A percentile compares a stretch with the other conserved stretches of the same genome.
Conservation (phyloP, 768 basidiomycete species). For the Tylopilus felleus region DNA sequence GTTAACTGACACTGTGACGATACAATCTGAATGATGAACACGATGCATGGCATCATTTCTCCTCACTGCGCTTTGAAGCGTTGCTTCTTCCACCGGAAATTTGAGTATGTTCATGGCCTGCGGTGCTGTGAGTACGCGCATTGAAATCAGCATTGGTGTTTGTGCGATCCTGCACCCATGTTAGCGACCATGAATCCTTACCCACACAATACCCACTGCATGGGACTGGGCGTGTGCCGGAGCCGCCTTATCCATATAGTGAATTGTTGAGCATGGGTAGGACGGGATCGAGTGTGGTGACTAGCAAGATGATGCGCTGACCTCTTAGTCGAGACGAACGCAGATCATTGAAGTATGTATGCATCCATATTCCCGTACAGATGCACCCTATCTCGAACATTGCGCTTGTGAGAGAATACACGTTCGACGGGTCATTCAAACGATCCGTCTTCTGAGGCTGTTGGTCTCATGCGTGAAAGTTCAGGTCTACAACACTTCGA, state of each 20-base stretch:
- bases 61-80: background rate
- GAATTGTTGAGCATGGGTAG: conserved; percentile 1
- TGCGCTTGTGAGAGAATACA: background rate
- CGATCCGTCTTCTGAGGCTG: background rate
- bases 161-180: background rate
- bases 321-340: background rate
- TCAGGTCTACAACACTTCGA: too few species aligned
- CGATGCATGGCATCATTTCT: background rate
- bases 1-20: too few species aligned
- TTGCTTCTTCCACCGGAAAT: background rate
- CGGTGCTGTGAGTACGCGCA: conserved; percentile 4
- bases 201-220: conserved; percentile 1
- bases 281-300: background rate
- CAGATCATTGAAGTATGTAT: background rate
- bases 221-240: conserved; percentile 9
- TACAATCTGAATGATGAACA: background rate
- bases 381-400: background rate
- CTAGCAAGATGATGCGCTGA: background rate
- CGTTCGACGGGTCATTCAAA: background rate
- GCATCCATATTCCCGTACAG: background rate
- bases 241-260: conserved; percentile 2
- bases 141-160: conserved; percentile 6
- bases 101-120: background rate
- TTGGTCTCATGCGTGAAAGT: too few species aligned
- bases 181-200: background rate